Evolutionary conservation across 73 alveolate species (phyloP).

Genomic region (Blepharisma japonicum): DNA sequence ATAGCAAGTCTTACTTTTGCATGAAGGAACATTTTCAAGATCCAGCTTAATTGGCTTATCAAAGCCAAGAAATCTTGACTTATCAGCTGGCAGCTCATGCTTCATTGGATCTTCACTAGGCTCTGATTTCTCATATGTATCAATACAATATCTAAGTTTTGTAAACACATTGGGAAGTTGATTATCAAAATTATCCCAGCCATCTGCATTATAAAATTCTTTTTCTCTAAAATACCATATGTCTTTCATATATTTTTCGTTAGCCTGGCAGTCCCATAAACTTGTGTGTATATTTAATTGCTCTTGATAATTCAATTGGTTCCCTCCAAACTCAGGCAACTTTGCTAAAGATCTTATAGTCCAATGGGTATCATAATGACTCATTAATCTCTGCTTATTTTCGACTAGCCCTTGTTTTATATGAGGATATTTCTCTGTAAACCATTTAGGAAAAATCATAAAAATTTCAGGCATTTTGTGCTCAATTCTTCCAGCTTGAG

Average conservation of each 20-base stretch:
- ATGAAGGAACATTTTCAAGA: neutral
- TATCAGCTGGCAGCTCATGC: neutral
- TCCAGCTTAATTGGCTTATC: neutral
- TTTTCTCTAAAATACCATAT: constrained; percentile 10
- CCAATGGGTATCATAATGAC: constrained; percentile 8
- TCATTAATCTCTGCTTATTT: neutral
- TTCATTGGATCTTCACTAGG: neutral
- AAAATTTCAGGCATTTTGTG: neutral
- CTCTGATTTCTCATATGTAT: neutral
- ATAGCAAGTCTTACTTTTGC: neutral
- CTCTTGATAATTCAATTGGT: neutral
- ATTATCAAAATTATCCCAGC: neutral
- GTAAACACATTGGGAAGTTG: neutral
- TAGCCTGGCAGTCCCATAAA: constrained; percentile 13
- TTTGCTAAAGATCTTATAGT: neutral
- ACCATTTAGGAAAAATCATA: constrained; percentile 7
- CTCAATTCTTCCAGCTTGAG: constrained; percentile 9
- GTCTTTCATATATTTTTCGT: constrained; percentile 16
- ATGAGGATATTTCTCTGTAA: constrained; percentile 5
- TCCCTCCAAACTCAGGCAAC: neutral
- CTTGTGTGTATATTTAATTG: neutral
- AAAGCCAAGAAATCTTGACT: neutral
- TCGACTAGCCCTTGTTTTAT: neutral
- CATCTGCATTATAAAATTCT: constrained; percentile 15
- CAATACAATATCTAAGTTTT: neutral